A percentile compares a stretch with the other conserved stretches of the same genome.
Conservation (phyloP, 257 asterid species). For the Agastache rugosa region DNA sequence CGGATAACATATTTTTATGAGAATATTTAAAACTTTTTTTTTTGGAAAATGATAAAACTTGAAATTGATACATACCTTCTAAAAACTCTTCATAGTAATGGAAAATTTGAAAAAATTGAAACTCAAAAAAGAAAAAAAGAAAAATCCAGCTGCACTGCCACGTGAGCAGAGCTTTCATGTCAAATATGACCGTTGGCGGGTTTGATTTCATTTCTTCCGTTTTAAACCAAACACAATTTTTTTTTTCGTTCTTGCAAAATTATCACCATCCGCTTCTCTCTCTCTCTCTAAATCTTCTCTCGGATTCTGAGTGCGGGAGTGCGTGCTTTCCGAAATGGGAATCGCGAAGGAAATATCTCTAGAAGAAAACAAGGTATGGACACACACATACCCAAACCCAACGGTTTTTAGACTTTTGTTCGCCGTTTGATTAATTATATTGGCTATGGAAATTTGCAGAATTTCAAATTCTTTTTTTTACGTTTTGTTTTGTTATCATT, state of each 20-base stretch:
- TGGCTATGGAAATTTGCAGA: slow-evolving; percentile 19
- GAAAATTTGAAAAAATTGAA: too few species aligned
- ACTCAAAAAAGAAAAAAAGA: too few species aligned
- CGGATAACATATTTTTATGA: too few species aligned
- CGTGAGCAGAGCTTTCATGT: slow-evolving; percentile 23
- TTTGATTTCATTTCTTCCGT: not conserved
- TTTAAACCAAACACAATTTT: slow-evolving; percentile 19
- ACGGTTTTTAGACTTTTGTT: not conserved
- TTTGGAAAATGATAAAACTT: too few species aligned
- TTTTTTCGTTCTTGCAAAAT: slow-evolving; percentile 5
- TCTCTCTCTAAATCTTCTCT: slow-evolving; percentile 23
- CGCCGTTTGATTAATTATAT: not conserved
- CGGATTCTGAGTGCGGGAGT: slow-evolving; percentile 21
- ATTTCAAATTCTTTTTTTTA: not conserved
- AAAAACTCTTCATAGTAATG: too few species aligned
- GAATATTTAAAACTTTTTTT: too few species aligned
- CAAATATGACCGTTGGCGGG: slow-evolving; percentile 55
- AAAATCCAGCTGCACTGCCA: slow-evolving; percentile 38
- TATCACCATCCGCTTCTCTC: slow-evolving; percentile 17
- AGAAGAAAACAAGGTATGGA: slow-evolving; percentile 57
- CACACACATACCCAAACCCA: not conserved
- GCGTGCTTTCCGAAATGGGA: slow-evolving; percentile 49
- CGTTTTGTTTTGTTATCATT: not conserved
- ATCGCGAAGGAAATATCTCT: slow-evolving; percentile 53
- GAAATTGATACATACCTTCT: too few species aligned